Evolutionary conservation across 2,329 filamentous ascomycete genomes (phyloP).

Genomic region (Sporothrix sp.): DNA sequence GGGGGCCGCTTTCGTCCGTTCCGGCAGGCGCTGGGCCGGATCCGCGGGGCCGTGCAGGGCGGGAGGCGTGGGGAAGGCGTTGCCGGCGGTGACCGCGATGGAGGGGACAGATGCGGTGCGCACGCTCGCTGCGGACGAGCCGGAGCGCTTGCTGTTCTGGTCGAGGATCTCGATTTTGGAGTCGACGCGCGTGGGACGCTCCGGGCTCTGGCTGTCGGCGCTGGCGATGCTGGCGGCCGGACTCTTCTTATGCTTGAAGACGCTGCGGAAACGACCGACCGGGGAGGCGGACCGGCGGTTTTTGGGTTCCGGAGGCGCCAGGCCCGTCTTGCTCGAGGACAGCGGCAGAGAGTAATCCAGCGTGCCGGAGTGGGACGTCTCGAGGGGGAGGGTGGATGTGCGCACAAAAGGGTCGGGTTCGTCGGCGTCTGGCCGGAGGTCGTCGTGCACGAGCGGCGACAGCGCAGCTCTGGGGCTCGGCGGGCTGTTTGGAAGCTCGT

Average conservation of each 20-base stretch:
- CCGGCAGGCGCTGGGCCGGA: neutral
- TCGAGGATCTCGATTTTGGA: neutral
- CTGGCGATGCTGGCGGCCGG: constrained; percentile 26
- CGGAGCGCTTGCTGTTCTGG: constrained; percentile 10
- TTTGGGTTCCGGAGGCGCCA: constrained; percentile 34
- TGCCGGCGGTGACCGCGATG: constrained; percentile 9
- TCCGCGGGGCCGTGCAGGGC: neutral
- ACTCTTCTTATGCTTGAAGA: constrained; percentile 52
- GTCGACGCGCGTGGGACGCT: constrained; percentile 14
- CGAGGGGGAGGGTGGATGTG: constrained; percentile 30
- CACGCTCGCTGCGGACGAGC: neutral
- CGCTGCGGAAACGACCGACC: constrained; percentile 60
- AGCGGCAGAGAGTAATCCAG: constrained; percentile 25
- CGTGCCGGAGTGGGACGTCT: constrained; percentile 27
- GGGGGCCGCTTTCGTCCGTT: constrained; percentile 15
- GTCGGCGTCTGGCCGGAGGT: constrained; percentile 37
- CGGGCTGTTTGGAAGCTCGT: too few species aligned
- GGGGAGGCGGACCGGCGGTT: constrained; percentile 57
- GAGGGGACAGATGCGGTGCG: constrained; percentile 9
- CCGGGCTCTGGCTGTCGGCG: constrained; percentile 35
- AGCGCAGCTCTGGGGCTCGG: constrained; percentile 34
- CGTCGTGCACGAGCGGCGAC: constrained; percentile 55
- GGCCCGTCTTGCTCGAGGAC: constrained; percentile 28
- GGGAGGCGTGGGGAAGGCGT: neutral
- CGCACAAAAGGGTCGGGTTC: constrained; percentile 21